Evolutionary conservation across 2,329 filamentous ascomycete species (phyloP), one percentile per base, ranked within the genome.

Genomic region (Ceratocystis cubensis): DNA sequence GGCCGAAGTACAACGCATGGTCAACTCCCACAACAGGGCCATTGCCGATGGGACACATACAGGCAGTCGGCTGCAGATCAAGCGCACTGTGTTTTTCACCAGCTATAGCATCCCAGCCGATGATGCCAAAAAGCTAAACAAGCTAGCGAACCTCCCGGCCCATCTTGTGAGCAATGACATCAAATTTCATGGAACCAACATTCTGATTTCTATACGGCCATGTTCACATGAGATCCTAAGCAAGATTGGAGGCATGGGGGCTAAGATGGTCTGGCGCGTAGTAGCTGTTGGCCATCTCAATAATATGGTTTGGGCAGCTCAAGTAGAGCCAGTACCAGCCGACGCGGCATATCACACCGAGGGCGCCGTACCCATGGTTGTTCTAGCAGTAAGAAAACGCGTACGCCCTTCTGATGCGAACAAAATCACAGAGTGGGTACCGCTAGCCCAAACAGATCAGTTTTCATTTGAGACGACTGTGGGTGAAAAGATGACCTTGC

Each of bases 81-180:
- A 89, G 75, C 92, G 92, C 73, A 90, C 86, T 1, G 87, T 96
- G 63, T 91, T 91, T 75, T 96, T 93, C 76, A 96, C 94, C 1
- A 91, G 90, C 63, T 97, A 99, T 76, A 84, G 96, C 75, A 87
- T 99, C 70, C 81, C 81, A 50, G 80, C 84, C 61, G 79, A 83
- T 30, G 89, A 94, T 74, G 87, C 87, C 1, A 83, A 88, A 72
- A 84, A 83, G 66, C 79, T 97, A 46, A 82, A 89, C 66, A 81
- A 82, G 5, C 80, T 96, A n/a, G 84, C 86, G 37, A 76, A 84
- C 64, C 78, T 90, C 22, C 87, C 87, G 3, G 72, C 78, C 3
- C 81, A 82, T 67, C 77, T 85, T 65, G 80, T 84, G 33, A 85
- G 88, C 63, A 81, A 83, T 64, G 89, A 95, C 64, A 78, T 96